Base-by-base conservation (phyloP, 2,329 filamentous ascomycete genomes). In the Pseudocercospora fijiensis region DNA sequence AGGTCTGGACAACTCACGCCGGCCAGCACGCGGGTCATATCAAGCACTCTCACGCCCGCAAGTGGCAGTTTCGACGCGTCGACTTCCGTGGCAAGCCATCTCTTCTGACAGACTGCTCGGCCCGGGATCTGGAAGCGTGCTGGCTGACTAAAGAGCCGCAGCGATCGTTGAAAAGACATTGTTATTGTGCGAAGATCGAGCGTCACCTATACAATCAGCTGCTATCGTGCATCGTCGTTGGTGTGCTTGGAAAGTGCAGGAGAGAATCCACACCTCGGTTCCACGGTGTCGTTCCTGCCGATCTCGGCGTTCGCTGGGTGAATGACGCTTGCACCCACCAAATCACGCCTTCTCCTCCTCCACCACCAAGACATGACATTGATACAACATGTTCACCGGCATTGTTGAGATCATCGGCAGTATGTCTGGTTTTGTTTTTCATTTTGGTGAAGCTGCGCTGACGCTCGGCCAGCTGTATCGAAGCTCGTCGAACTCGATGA, bases 21-120 rank as follows among this genome's bases (percentile, higher is more conserved):
- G 67, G 95, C 95, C 68, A 99, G 80, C 1, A 99, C 95, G 79
- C 95, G 86, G 3, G 94, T 98, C 92, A 99, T 96, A 76, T 99
- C 95, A 66, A 99, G 83, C 13, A 98, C 93, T 61, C 90, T 88
- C 71, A 95, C 89, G 0, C 95, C 95, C 37, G 91, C 86, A 71
- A 99, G 83, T 22, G 95, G 94, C 30, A 90, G 77, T 16, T 81
- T 83, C 27, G 79, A 80, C 57, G 79, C 74, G 70, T 79, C 75
- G 47, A 68, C 73, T 63, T 78, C 74, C 28, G 79, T 81, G 43
- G 82, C 81, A 55, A 81, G 71, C 56, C 70, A 74, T 74, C 78
- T 74, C 70, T 71, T 66, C 59, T 67, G 69, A 28, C 49, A 27
- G n/a, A 64, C 30, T 49, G 61, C 59, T 59, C 58, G 64, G 47